phyloP scores from a whole-genome alignment of 148 eudicot genomes.

The Spergularia bocconei region DNA sequence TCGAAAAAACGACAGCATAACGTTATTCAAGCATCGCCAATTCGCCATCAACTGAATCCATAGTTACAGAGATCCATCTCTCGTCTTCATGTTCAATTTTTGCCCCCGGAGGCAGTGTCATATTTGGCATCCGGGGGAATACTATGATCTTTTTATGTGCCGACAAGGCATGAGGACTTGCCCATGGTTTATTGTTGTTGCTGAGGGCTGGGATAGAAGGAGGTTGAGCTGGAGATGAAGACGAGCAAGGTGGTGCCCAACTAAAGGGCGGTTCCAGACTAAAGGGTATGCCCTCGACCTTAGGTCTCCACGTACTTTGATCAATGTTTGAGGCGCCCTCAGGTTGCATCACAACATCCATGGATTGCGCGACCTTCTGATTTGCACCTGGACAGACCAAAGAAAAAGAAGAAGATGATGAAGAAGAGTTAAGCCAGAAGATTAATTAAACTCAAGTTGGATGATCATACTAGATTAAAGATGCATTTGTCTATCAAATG shows the following conservation, averaged over 20 bases:
- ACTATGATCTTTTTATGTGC: slow-evolving; percentile 25
- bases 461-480: background rate
- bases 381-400: slow-evolving; percentile 18
- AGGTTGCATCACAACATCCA: background rate
- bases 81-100: slow-evolving; percentile 32
- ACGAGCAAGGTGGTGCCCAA: slow-evolving; percentile 6
- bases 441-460: background rate
- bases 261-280: slow-evolving; percentile 3
- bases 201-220: background rate
- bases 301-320: background rate
- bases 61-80: slow-evolving; percentile 36
- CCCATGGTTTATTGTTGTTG: background rate
- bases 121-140: slow-evolving; percentile 20
- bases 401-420: background rate
- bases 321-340: background rate
- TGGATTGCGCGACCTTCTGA: slow-evolving; percentile 8
- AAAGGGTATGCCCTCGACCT: background rate
- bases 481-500: background rate
- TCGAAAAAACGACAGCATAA: background rate
- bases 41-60: slow-evolving; percentile 16
- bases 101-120: slow-evolving; percentile 34
- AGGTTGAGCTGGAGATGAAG: background rate
- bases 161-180: background rate
- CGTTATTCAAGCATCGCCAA: background rate
- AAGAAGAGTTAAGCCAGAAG: background rate